A percentile compares a stretch with the other conserved stretches of the same genome.
These are phyloP conservation scores for Phytophthora pinifolia DNA, from an alignment of 352 stramenopile genomes.

Conservation along the genomic window DNA sequence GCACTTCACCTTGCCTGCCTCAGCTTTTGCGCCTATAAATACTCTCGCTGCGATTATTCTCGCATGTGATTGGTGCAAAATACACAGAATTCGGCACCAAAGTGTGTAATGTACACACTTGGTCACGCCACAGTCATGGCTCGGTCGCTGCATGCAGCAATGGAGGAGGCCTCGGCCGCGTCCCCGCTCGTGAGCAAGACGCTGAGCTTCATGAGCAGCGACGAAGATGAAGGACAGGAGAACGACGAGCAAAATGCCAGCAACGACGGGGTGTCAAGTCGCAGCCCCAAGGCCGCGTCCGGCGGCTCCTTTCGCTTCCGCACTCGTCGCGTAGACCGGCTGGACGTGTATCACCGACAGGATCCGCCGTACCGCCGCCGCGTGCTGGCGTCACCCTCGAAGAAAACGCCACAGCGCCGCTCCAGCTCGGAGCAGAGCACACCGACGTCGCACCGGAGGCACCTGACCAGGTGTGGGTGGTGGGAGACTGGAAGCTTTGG, in stretches of 20 bases:
- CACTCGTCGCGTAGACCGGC: constrained; percentile 26
- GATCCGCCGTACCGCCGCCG: constrained; percentile 20
- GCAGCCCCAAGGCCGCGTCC: not conserved
- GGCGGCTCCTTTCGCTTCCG: constrained; percentile 32
- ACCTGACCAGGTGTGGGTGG: constrained; percentile 17
- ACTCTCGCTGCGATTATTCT: constrained; percentile 1
- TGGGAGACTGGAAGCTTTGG: not conserved
- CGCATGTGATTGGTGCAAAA: constrained; percentile 24
- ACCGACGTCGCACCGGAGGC: constrained; percentile 14
- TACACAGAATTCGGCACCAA: not conserved
- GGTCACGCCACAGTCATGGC: not conserved
- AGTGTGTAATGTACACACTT: constrained; percentile 3
- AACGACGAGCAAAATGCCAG: constrained; percentile 12
- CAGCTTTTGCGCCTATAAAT: constrained; percentile 22
- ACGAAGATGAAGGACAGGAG: constrained; percentile 25
- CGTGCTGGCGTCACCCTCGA: constrained; percentile 12
- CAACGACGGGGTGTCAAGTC: not conserved
- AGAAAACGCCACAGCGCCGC: constrained; percentile 15
- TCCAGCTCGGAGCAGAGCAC: constrained; percentile 26
- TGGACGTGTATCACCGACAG: constrained; percentile 27
- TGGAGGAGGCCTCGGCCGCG: constrained; percentile 23
- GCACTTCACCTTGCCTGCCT: not conserved
- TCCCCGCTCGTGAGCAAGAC: constrained; percentile 37
- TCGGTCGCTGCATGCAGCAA: constrained; percentile 30
- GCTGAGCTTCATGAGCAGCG: constrained; percentile 38